phyloP scores from a whole-genome alignment of 352 stramenopile genomes.

The Globisporangium cystogenes region DNA sequence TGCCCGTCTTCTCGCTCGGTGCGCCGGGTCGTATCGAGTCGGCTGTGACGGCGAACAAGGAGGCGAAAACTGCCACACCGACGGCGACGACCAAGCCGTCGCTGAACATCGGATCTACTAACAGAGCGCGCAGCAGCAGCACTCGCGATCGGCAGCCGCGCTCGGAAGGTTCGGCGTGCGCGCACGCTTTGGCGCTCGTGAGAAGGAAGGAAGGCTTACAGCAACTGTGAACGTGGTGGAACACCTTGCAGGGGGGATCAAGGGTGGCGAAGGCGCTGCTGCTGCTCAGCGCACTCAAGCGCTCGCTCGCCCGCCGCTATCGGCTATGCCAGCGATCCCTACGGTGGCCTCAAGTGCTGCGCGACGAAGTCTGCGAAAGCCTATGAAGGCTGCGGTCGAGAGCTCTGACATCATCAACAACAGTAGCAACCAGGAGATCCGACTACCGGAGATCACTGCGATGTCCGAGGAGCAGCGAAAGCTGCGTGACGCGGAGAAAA shows the following conservation, averaged over 20 bases:
- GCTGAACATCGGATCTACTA: no score
- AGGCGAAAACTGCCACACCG: not conserved
- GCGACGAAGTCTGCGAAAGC: not conserved
- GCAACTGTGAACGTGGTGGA: no score
- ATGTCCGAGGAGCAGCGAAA: slow-evolving; percentile 24
- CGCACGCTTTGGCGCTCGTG: no score
- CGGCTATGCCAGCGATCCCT: not conserved
- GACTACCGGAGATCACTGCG: slow-evolving; percentile 18
- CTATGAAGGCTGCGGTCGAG: not conserved
- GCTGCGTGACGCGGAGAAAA: slow-evolving; percentile 27
- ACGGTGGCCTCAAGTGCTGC: not conserved
- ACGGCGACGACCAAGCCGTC: not conserved
- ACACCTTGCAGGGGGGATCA: no score
- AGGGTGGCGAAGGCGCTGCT: no score
- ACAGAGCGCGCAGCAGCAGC: no score
- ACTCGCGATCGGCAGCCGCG: no score
- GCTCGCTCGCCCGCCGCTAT: no score
- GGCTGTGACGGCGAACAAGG: not conserved
- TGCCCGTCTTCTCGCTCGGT: slow-evolving; percentile 2
- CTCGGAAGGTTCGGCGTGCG: no score
- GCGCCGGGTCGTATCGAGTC: not conserved
- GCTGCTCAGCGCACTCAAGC: no score
- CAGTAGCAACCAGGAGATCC: slow-evolving; percentile 10
- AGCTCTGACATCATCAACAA: not conserved
- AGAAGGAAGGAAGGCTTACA: no score